Conservation (phyloP, 257 asterid species). For the Knoxia roxburghii region DNA sequence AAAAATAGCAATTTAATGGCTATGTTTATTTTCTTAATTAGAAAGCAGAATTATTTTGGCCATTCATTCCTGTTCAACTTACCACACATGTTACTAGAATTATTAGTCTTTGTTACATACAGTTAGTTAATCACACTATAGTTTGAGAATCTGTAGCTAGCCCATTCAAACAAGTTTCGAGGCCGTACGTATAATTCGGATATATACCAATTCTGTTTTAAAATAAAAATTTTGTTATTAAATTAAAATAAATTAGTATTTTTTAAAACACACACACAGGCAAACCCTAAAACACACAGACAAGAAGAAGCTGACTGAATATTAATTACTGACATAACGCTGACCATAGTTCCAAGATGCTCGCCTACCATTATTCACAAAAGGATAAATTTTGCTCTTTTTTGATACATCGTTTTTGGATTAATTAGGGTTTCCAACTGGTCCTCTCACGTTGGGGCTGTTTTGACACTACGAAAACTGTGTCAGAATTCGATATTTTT, state of each 20-base stretch:
- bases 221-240: no score
- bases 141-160: neutral
- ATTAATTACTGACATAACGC: slow-evolving; percentile 16
- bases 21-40: no score
- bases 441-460: slow-evolving; percentile 12
- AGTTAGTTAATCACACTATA: no score
- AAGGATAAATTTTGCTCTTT: slow-evolving; percentile 11
- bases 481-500: no score
- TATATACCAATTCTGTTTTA: no score
- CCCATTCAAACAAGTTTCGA: neutral
- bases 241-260: no score
- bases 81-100: neutral
- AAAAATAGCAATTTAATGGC: no score
- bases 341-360: slow-evolving; percentile 45
- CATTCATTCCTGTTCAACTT: neutral
- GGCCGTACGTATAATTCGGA: neutral
- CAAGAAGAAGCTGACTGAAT: slow-evolving; percentile 28
- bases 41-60: no score
- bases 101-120: neutral
- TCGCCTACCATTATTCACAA: slow-evolving; percentile 27
- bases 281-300: slow-evolving; percentile 16
- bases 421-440: no score
- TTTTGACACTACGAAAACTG: slow-evolving; percentile 11
- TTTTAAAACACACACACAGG: neutral
- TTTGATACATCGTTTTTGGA: no score